Base-by-base conservation (phyloP, 345 rosid species). In the Laguncularia racemosa region DNA sequence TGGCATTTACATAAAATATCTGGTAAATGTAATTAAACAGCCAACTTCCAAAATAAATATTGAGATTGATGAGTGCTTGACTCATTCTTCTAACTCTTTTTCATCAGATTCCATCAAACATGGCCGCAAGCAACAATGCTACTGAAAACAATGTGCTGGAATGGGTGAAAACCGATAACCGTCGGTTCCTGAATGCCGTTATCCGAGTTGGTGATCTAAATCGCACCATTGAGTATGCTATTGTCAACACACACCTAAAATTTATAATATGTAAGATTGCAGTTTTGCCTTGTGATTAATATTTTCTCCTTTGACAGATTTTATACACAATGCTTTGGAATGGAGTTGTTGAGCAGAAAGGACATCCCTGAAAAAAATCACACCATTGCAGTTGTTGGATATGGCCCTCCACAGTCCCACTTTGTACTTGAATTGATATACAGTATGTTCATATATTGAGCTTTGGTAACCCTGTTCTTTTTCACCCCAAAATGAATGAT, bases 161-260 rank as follows among this genome's bases (percentile, higher is more conserved):
- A 45, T 78, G 76, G 76, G 70, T 69, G 20, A 78, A 71, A 67
- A 74, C 68, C 14, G 82, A 74, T 56, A 66, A 59, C 23, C 79
- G 72, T 18, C 65, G 75, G 13, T 48, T 78, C 14, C 68, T 78
- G 20, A 75, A 71, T 40, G 76, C 73, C 44, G 70, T 71, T 18
- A 62, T 71, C 48, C 72, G 82, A 20, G 79, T 78, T 38, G 79
- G 76, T 2, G 73, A 78, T 50, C 72, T 78, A n/a, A 75, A 78
- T 51, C 73, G 71, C 54, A 68, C 82, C 15, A 58, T 78, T n/a
- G 48, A 68, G 82, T 73, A 65, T 15, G 70, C 13, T 44, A n/a
- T 11, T 19, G 26, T 0, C 11, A 14, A 16, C 9, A 7, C 17
- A 48, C 8, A 10, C 44, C 16, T 16, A 8, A 33, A 33, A 33